Conservation (phyloP, 2,329 filamentous ascomycete species). For the Aschersonia sp. region DNA sequence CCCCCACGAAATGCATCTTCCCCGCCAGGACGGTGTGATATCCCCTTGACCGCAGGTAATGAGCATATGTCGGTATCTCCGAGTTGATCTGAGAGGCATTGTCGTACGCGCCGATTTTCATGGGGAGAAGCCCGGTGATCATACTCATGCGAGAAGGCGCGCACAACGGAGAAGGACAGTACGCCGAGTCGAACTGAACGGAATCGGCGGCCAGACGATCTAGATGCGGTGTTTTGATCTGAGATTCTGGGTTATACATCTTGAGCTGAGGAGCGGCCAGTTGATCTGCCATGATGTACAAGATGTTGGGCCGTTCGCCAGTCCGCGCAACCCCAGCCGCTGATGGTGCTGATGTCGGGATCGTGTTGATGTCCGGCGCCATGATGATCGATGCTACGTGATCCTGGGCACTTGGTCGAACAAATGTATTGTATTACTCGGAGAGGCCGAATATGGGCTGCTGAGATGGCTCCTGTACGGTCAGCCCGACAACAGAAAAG, state of each 20-base stretch:
- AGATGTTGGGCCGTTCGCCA: conserved; percentile 24
- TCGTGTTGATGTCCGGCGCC: conserved; percentile 63
- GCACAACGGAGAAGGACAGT: conserved; percentile 87
- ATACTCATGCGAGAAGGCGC: conserved; percentile 88
- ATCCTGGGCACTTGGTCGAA: too few relatives aligned
- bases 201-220: conserved; percentile 68
- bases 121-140: conserved; percentile 83
- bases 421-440: too few relatives aligned
- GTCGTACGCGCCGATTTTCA: conserved; percentile 84
- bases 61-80: conserved; percentile 81
- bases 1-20: conserved; percentile 96
- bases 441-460: too few relatives aligned
- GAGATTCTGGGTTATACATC: conserved; percentile 79
- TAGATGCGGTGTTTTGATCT: conserved; percentile 85
- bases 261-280: conserved; percentile 80
- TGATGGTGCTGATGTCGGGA: conserved; percentile 38
- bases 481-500: too few relatives aligned
- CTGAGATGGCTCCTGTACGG: too few relatives aligned
- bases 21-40: conserved; percentile 86
- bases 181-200: conserved; percentile 86
- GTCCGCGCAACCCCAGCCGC: conserved; percentile 7
- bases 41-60: conserved; percentile 71
- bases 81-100: conserved; percentile 76
- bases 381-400: conserved; percentile 21
- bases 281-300: conserved; percentile 94